phyloP scores from a whole-genome alignment of 2,329 filamentous ascomycete genomes.

The Fusarium newnesense region DNA sequence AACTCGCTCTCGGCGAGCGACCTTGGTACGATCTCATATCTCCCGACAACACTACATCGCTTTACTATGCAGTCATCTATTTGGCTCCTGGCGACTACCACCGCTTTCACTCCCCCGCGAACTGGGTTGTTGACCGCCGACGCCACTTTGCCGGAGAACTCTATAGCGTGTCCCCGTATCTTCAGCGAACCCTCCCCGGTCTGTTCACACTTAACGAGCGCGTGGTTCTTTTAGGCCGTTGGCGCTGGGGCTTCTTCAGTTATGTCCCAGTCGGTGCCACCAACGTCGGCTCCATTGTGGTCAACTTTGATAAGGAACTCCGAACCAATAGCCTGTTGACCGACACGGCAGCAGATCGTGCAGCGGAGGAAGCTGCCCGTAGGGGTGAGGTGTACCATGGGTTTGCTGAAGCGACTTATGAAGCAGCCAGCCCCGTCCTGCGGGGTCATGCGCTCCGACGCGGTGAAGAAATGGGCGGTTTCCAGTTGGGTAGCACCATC shows the following conservation, averaged over 20 bases:
- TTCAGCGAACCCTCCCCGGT: conserved; percentile 90
- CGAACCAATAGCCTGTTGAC: conserved; percentile 92
- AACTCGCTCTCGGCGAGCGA: conserved; percentile 77
- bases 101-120: conserved; percentile 93
- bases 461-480: conserved; percentile 98
- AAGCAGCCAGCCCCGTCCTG: conserved; percentile 78
- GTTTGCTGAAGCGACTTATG: conserved; percentile 92
- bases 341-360: conserved; percentile 89
- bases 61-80: conserved; percentile 97
- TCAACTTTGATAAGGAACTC: conserved; percentile 96
- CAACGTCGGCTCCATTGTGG: conserved; percentile 94
- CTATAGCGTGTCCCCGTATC: conserved; percentile 93
- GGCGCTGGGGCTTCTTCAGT: conserved; percentile 97
- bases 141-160: conserved; percentile 98
- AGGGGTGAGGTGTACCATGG: conserved; percentile 88
- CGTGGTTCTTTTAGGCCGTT: conserved; percentile 90
- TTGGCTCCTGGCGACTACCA: conserved; percentile 98
- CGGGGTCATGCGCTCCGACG: conserved; percentile 84
- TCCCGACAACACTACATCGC: conserved; percentile 70
- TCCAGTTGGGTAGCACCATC: conserved; percentile 93
- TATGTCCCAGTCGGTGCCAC: conserved; percentile 96
- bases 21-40: conserved; percentile 78
- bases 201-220: conserved; percentile 97
- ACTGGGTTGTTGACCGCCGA: conserved; percentile 93
- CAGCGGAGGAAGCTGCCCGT: conserved; percentile 80